These are phyloP conservation scores for Saccharomycopsis sp. DNA, from an alignment of 805 yeast species.

Conservation along the genomic window DNA sequence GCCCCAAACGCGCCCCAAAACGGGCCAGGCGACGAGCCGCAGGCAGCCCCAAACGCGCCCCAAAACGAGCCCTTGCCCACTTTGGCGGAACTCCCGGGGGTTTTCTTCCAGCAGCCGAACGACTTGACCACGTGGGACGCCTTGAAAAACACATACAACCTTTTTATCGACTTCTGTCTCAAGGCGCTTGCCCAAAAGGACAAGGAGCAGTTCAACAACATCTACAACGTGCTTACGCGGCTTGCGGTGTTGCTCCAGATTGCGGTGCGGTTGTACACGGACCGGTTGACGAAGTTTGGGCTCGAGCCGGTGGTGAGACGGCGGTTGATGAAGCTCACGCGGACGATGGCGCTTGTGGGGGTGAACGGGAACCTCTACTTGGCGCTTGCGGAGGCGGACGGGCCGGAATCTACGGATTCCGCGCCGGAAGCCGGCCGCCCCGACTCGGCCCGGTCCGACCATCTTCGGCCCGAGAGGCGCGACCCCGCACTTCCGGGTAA, in stretches of 20 bases:
- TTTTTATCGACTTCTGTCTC: constrained; percentile 40
- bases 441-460: too few relatives aligned
- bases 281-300: constrained; percentile 42
- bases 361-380: constrained; percentile 60
- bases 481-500: too few relatives aligned
- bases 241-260: constrained; percentile 47
- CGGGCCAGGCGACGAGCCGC: constrained; percentile 1
- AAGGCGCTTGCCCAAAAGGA: constrained; percentile 47
- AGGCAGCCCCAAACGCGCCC: not conserved
- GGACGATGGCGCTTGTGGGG: constrained; percentile 54
- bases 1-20: not conserved
- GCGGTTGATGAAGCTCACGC: constrained; percentile 45
- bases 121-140: constrained; percentile 60
- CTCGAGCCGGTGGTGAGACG: constrained; percentile 41
- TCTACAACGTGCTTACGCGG: constrained; percentile 47
- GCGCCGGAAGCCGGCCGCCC: too few relatives aligned
- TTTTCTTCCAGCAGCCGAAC: constrained; percentile 52
- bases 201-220: constrained; percentile 45
- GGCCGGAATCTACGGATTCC: not conserved
- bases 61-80: constrained; percentile 7
- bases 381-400: constrained; percentile 25
- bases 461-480: too few relatives aligned
- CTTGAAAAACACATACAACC: constrained; percentile 41
- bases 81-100: constrained; percentile 27
- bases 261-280: constrained; percentile 47